These are phyloP conservation scores for Colletotrichum tabaci DNA, from an alignment of 2,329 filamentous ascomycete genomes.

Conservation along the genomic window DNA sequence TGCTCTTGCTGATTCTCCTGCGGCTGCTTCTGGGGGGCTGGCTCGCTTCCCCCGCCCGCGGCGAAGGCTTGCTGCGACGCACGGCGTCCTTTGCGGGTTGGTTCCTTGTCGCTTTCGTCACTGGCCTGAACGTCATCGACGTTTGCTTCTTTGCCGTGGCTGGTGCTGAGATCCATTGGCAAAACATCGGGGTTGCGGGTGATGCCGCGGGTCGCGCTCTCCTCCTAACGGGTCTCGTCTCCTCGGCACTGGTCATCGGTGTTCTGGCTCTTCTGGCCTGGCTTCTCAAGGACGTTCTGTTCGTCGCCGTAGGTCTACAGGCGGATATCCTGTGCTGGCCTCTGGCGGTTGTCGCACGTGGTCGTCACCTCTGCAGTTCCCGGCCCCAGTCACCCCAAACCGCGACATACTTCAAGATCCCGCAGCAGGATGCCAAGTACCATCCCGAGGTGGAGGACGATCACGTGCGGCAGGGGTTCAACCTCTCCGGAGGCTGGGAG, in stretches of 20 bases:
- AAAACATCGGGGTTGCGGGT: constrained; percentile 50
- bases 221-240: constrained; percentile 51
- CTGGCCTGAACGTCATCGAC: constrained; percentile 15
- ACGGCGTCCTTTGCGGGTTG: neutral
- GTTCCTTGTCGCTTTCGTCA: neutral
- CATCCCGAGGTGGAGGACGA: neutral
- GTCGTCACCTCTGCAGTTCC: neutral
- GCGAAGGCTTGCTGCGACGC: neutral
- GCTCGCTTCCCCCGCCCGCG: constrained; percentile 31
- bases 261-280: neutral
- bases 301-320: neutral
- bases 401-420: neutral
- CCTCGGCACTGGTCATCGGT: constrained; percentile 42
- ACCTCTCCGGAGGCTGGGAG: neutral
- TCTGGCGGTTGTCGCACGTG: neutral
- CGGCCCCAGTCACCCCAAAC: neutral
- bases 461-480: neutral
- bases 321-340: constrained; percentile 2
- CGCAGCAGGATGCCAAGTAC: neutral
- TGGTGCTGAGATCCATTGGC: constrained; percentile 54
- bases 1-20: constrained; percentile 50
- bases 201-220: constrained; percentile 51
- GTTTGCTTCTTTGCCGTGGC: constrained; percentile 51
- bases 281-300: neutral
- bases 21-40: constrained; percentile 50